Conservation (phyloP, 2,329 filamentous ascomycete species). For the Lachnellula hyalina region DNA sequence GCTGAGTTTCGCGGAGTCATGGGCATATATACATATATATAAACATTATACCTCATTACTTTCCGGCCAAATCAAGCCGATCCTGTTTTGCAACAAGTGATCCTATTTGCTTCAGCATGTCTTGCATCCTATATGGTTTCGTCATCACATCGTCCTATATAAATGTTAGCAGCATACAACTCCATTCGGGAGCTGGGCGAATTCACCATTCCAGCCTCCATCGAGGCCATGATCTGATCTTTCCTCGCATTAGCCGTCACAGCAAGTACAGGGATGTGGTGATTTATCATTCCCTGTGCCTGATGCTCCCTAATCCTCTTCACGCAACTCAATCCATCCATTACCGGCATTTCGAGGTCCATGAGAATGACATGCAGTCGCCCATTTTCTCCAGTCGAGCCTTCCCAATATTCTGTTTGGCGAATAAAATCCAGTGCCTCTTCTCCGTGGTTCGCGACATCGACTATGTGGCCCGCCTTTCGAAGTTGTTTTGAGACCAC, state of each 20-base stretch:
- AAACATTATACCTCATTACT: too few species aligned
- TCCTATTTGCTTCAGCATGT: slow-evolving; percentile 23
- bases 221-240: slow-evolving; percentile 64
- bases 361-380: slow-evolving; percentile 44
- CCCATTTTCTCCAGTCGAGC: slow-evolving; percentile 21
- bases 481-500: slow-evolving; percentile 46
- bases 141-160: slow-evolving; percentile 23
- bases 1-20: too few species aligned
- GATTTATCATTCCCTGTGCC: slow-evolving; percentile 47
- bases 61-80: too few species aligned
- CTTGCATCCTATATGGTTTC: slow-evolving; percentile 22
- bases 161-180: slow-evolving; percentile 5
- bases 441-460: slow-evolving; percentile 58
- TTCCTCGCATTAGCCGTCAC: slow-evolving; percentile 72
- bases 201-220: slow-evolving; percentile 65
- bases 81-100: slow-evolving; percentile 11
- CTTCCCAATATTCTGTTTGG: slow-evolving; percentile 49
- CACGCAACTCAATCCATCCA: slow-evolving; percentile 72
- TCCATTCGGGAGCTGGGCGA: not conserved
- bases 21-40: too few species aligned
- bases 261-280: slow-evolving; percentile 67
- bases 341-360: slow-evolving; percentile 79
- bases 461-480: slow-evolving; percentile 53
- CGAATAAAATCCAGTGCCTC: slow-evolving; percentile 54
- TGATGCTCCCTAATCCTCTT: slow-evolving; percentile 63